A percentile compares a stretch with the other conserved stretches of the same genome.
These are phyloP conservation scores for Fusarium circinatum DNA, from an alignment of 2,329 filamentous ascomycete species.

Conservation along the genomic window DNA sequence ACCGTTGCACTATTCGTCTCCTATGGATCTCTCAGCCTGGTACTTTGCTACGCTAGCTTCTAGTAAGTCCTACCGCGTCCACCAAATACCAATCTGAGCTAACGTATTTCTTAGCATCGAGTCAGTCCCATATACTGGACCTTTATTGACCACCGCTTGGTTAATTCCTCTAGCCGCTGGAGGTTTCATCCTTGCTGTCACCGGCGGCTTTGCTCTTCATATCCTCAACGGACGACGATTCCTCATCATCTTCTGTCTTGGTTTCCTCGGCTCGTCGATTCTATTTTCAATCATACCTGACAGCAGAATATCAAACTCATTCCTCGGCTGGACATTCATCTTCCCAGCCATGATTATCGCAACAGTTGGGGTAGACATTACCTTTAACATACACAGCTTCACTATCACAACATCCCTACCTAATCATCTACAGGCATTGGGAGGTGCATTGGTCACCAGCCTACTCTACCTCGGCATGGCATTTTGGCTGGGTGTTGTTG, in stretches of 20 bases:
- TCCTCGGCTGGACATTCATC: conserved; percentile 75
- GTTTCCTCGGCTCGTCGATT: conserved; percentile 66
- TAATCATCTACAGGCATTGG: conserved; percentile 73
- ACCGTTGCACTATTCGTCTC: conserved; percentile 69
- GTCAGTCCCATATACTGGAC: conserved; percentile 66
- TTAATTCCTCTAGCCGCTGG: conserved; percentile 74
- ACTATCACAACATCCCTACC: conserved; percentile 81
- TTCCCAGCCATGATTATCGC: conserved; percentile 76
- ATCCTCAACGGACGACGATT: conserved; percentile 70
- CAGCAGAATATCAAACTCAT: conserved; percentile 50
- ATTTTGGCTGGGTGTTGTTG: conserved; percentile 75
- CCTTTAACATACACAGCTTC: conserved; percentile 79
- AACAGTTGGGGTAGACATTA: conserved; percentile 79
- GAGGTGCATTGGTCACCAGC: conserved; percentile 68
- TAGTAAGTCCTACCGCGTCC: conserved; percentile 57
- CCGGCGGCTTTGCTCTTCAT: conserved; percentile 75
- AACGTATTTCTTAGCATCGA: conserved; percentile 59
- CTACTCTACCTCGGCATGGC: conserved; percentile 78
- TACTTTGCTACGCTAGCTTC: conserved; percentile 74
- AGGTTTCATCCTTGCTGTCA: conserved; percentile 71
- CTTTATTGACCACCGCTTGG: conserved; percentile 74
- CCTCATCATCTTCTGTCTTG: conserved; percentile 68
- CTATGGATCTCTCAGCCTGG: conserved; percentile 76
- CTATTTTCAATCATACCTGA: conserved; percentile 73
- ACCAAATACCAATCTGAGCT: neutral